Evolutionary conservation across 1,284 basidiomycete genomes (phyloP), one percentile per base, ranked within the genome.

Genomic region (Ceratobasidium sp.): DNA sequence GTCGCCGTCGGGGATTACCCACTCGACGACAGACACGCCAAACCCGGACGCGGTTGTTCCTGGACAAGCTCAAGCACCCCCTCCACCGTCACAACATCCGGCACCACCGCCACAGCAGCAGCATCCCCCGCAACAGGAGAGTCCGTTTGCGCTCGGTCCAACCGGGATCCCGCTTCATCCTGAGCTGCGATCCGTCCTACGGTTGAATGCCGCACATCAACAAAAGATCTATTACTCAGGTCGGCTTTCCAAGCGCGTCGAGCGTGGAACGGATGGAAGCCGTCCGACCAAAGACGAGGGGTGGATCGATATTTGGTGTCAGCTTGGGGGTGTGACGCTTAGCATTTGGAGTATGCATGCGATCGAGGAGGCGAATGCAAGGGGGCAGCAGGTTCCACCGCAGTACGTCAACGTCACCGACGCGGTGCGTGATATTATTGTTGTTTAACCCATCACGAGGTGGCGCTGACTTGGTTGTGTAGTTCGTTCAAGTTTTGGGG

Each of bases 271-370:
- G 3, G 92, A 94, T 77, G 92, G 93, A 9, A 86, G 89, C 74
- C 85, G 85, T 78, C 84, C 91, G 59, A 77, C 83, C 76, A 88
- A 88, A 79, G 87, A 95, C 76, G 90, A 94, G 36, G 91, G 91
- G n/a, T 96, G 94, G 94, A 84, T 86, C 8, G 87, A 93, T n/a
- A 90, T 96, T 9, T 96, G 94, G 94, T 92, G 92, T 1, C 95
- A 98, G 81, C 84, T 98, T 33, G 92, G 92, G 53, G 95, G 95
- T 5, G 97, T 95, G 8, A 95, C 94, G 8, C 85, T 98, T 71
- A 96, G 94, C 77, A 84, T 94, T 51, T 95, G 94, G 93, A 91
- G 92, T 79, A 95, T 95, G 88, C 86, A 86, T 77, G 86, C 90
- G 75, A 89, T 95, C 73, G 87, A 92, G 74, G 88, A 91, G 79